Evolutionary conservation across 208 protist genomes (phyloP), one percentile per base, ranked within the genome.

Genomic region (Crithidia acanthocephali): DNA sequence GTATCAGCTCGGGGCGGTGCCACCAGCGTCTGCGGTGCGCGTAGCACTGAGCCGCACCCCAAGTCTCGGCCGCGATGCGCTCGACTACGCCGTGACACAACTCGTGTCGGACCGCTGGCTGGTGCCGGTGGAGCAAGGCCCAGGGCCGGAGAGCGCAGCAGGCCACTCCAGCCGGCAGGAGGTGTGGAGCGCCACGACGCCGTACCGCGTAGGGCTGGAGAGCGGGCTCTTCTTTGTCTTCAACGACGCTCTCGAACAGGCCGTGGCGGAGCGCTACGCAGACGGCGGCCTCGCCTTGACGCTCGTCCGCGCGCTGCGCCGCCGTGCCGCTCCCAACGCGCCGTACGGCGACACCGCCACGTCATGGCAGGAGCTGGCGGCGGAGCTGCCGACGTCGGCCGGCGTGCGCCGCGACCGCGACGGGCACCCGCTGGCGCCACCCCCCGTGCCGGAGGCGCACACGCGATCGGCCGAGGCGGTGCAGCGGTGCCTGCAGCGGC

Each of bases 1-100:
- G 48, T 81, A 88, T 53, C 82, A 90, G 70, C 81, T 92, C 5
- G 86, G 76, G 20, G 74, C 86, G 7, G 68, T 89, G 37, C 83
- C 89, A 35, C 79, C 68, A 23, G 56, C 47, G 7, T 70, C 75
- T 10, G 80, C 78, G 53, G 71, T 91, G 61, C 79, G 76, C 57
- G 69, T 91, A 2, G 80, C 81, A 27, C 71, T 76, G 55, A 79
- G 87, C 30, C 84, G 87, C 20, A 81, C 55, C 0, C 72, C 71
- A 5, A 58, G 52, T 55, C 22, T 70, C 30, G 47, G 75, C 61
- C 47, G 55, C 13, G 76, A 84, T 30, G 74, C 79, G 23, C 53
- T 89, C 18, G 78, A 76, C 16, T 77, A 73, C 48, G 85, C 82
- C 27, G 81, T 76, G 2, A 68, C 45, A 22, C 71, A 78, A 62